A percentile compares a stretch with the other conserved stretches of the same genome.
phyloP scores from a whole-genome alignment of 2,329 filamentous ascomycete genomes.

The Rhynchosporium secalis region DNA sequence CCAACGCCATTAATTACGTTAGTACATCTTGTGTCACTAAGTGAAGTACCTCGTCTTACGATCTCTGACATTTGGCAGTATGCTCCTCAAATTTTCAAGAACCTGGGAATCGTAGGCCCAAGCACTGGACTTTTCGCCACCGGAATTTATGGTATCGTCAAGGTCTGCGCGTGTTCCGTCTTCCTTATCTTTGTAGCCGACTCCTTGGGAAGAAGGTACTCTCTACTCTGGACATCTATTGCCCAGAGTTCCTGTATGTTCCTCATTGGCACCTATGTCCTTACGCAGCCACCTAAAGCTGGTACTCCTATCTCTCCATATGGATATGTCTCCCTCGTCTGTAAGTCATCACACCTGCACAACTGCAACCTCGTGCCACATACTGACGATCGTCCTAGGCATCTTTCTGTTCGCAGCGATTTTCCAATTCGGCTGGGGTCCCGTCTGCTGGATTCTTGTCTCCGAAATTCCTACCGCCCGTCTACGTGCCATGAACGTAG shows the following conservation, averaged over 20 bases:
- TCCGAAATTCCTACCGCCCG: constrained; percentile 69
- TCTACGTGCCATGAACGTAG: constrained; percentile 65
- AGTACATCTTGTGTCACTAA: neutral
- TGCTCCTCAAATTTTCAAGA: constrained; percentile 66
- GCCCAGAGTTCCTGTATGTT: constrained; percentile 62
- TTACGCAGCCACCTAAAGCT: constrained; percentile 56
- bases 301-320: constrained; percentile 59
- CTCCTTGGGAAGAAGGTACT: constrained; percentile 62
- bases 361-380: too few relatives aligned
- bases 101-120: constrained; percentile 60
- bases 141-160: constrained; percentile 72
- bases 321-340: constrained; percentile 69
- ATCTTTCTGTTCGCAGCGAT: constrained; percentile 73
- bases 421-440: constrained; percentile 72
- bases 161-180: constrained; percentile 61
- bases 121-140: constrained; percentile 67
- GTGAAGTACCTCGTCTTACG: neutral
- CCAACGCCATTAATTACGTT: constrained; percentile 24
- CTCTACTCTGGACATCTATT: constrained; percentile 49
- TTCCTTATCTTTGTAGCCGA: constrained; percentile 70
- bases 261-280: constrained; percentile 69
- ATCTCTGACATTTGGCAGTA: constrained; percentile 20
- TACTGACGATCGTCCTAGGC: neutral
- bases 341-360: constrained; percentile 35
- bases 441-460: constrained; percentile 69